Evolutionary conservation across 768 basidiomycete genomes (phyloP), one percentile per base, ranked within the genome.

Genomic region (Suillus americanus): DNA sequence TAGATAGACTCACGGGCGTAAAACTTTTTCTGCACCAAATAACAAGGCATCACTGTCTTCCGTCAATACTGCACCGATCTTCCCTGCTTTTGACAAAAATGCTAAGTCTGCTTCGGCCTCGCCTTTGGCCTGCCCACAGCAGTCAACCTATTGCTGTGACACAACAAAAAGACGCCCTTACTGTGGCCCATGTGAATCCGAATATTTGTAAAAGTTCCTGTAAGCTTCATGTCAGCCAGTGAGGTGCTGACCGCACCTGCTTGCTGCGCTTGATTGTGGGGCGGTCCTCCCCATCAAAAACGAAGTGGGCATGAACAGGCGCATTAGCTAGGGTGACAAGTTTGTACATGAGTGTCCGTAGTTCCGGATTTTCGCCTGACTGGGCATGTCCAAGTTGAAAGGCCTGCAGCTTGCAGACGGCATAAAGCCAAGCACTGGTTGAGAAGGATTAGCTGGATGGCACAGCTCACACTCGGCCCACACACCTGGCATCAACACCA

Each of bases 241-340:
- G 66, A 67, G 79, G 67, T 70, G 73, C 69, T 64, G 67, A 66
- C 56, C 66, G 62, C 45, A 75, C 74, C 43, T 68, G 61, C 62
- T 76, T 78, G 48, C 77, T 75, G n/a, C n/a, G n/a, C n/a, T n/a
- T n/a, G n/a, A n/a, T n/a, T n/a, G n/a, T n/a, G n/a, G n/a, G n/a
- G n/a, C 83, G 75, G 23, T 74, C 59, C 0, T 78, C 75, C 0
- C 85, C 84, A 71, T 86, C 81, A 65, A 86, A 85, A 0, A 86
- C 81, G 69, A 86, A 83, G 1, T 85, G 71, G 8, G 77, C 76
- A 1, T 77, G 70, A 43, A 83, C 67, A 1, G 80, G 78, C 5
- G 77, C 69, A 8, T 75, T 64, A 2, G 81, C 69, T 9, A 86
- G 70, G 1, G 73, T 65, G 1, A 76, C 71, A 18, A 83, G 75